These are phyloP conservation scores for Hordeum pubiflorum DNA, from an alignment of 202 grass and related monocot genomes.

Conservation along the genomic window DNA sequence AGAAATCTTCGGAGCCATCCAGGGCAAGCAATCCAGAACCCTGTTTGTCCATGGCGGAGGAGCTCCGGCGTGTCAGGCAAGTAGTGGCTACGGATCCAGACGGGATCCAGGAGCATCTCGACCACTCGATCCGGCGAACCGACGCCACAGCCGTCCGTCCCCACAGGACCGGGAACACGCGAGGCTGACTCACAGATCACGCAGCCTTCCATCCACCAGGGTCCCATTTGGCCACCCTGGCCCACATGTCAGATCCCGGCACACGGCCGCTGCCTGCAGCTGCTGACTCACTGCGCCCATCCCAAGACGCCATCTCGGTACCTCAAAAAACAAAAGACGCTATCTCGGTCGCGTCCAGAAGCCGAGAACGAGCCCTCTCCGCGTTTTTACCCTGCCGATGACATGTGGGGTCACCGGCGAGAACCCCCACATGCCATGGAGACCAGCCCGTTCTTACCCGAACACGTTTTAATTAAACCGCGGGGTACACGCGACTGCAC, in stretches of 20 bases:
- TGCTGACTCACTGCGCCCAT: background rate
- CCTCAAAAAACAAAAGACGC: background rate
- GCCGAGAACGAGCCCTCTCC: background rate
- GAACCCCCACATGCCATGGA: background rate
- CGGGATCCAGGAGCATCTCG: background rate
- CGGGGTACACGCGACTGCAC: background rate
- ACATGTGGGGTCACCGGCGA: background rate
- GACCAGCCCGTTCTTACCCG: background rate
- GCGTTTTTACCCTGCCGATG: background rate
- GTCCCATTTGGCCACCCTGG: background rate
- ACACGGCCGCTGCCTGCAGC: background rate
- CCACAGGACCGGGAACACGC: background rate
- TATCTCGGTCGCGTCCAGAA: background rate
- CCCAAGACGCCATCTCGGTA: background rate
- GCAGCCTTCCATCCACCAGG: background rate
- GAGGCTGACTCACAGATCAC: constrained; percentile 11
- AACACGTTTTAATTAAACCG: background rate
- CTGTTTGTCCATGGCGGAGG: background rate
- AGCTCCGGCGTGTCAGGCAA: background rate
- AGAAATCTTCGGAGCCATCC: background rate
- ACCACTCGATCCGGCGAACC: background rate
- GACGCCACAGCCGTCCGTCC: background rate
- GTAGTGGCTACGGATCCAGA: background rate
- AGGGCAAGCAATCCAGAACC: background rate
- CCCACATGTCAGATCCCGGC: background rate